Percentiles rank a stretch among this genome's conserved stretches.
Conservation (phyloP, 1,284 basidiomycete species). For the Boletus albobrunnescens region DNA sequence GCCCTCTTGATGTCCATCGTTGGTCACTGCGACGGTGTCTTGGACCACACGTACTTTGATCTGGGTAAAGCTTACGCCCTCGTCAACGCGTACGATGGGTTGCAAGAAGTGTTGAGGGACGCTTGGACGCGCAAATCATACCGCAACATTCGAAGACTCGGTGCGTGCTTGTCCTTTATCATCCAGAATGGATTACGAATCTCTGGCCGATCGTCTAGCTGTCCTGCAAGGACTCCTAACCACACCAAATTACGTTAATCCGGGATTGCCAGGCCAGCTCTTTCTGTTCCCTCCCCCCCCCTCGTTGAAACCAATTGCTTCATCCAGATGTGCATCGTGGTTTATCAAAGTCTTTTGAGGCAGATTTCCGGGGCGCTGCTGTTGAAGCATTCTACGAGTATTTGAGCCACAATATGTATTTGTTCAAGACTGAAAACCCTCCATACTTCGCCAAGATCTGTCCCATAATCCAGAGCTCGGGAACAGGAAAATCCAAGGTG, state of each 20-base stretch:
- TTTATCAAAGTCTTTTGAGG: neutral
- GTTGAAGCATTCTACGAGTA: neutral
- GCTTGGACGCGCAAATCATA: slow-evolving; percentile 1
- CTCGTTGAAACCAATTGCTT: neutral
- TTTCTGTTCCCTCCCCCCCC: neutral
- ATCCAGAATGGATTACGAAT: neutral
- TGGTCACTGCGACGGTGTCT: neutral
- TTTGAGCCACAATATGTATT: no score
- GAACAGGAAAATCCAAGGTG: neutral
- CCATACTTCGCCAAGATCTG: neutral
- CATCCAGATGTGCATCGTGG: neutral
- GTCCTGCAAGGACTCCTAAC: neutral
- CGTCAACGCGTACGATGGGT: neutral
- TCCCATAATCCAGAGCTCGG: neutral
- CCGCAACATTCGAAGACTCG: neutral
- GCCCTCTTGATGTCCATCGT: neutral
- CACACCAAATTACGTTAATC: neutral
- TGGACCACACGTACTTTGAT: neutral
- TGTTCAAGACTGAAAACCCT: neutral
- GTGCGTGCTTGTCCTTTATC: neutral
- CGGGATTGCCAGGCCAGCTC: neutral
- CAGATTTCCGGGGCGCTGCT: neutral
- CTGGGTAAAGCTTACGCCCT: neutral
- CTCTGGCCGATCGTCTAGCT: neutral
- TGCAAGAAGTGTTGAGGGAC: neutral